A percentile compares a stretch with the other conserved stretches of the same genome.
phyloP scores from a whole-genome alignment of 2,329 filamentous ascomycete species.

The Triangularia setosa region DNA sequence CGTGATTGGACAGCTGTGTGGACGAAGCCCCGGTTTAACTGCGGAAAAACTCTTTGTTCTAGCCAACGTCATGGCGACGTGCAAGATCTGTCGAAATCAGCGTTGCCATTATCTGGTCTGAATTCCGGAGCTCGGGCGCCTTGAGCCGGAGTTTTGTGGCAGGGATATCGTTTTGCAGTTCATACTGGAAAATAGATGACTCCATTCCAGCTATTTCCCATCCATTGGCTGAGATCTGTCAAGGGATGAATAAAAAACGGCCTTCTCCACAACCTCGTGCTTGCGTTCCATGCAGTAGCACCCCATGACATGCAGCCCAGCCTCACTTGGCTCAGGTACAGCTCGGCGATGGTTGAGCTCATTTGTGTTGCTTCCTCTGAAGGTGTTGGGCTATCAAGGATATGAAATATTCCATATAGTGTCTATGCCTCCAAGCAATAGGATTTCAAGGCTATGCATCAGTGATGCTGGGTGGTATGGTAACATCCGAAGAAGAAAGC shows the following conservation, averaged over 20 bases:
- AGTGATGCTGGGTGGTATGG: background rate
- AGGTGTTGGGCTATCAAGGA: background rate
- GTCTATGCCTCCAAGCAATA: background rate
- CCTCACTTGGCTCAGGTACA: background rate
- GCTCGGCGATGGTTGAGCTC: background rate
- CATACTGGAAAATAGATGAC: background rate
- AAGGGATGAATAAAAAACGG: background rate
- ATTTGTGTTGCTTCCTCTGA: background rate
- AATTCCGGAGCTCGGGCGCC: background rate
- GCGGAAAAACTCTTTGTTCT: constrained; percentile 6
- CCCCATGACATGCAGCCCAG: background rate
- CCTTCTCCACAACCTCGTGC: background rate
- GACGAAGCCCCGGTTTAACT: background rate
- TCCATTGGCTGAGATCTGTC: background rate
- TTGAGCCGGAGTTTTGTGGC: background rate
- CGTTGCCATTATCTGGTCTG: background rate
- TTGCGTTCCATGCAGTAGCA: background rate
- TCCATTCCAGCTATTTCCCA: background rate
- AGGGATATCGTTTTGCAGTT: background rate
- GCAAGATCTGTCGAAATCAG: background rate
- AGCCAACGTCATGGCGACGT: constrained; percentile 15
- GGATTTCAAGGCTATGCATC: background rate
- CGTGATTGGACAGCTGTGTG: constrained; percentile 10
- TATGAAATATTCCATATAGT: background rate
- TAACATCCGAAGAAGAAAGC: background rate